Conservation (phyloP, 768 basidiomycete genomes). For the Dendrothele bispora region DNA sequence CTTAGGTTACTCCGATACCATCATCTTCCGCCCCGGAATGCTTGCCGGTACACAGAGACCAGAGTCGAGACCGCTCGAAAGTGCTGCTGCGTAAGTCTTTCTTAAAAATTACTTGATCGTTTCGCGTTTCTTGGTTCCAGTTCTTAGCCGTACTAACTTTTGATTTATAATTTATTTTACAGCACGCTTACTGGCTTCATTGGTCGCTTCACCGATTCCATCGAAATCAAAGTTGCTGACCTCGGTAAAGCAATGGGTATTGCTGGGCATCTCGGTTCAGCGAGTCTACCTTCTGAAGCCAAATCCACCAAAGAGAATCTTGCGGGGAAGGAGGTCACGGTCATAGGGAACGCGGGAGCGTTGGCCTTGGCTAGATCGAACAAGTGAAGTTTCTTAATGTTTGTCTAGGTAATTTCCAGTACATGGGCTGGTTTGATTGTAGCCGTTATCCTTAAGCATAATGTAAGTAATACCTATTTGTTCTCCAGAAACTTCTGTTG, state of each 20-base stretch:
- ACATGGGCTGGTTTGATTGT: too few species aligned
- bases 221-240: conserved; percentile 39
- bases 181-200: not conserved
- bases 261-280: conserved; percentile 57
- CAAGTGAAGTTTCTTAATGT: too few species aligned
- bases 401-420: too few species aligned
- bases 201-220: not conserved
- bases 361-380: conserved; percentile 41
- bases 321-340: conserved; percentile 44
- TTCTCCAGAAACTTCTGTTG: too few species aligned
- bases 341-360: conserved; percentile 56
- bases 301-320: conserved; percentile 40
- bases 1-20: conserved; percentile 69
- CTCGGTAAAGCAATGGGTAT: conserved; percentile 54
- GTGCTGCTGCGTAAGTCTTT: conserved; percentile 35
- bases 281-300: conserved; percentile 42
- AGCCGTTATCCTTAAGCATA: too few species aligned
- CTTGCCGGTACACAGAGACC: conserved; percentile 28
- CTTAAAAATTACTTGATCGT: not conserved
- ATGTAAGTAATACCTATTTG: too few species aligned
- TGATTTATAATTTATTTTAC: conserved; percentile 1
- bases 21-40: conserved; percentile 63
- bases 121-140: too few species aligned
- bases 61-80: conserved; percentile 40
- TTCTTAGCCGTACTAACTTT: too few species aligned